A percentile compares a stretch with the other conserved stretches of the same genome.
These are phyloP conservation scores for Malania oleifera DNA, from an alignment of 164 flowering plant genomes.

Conservation along the genomic window DNA sequence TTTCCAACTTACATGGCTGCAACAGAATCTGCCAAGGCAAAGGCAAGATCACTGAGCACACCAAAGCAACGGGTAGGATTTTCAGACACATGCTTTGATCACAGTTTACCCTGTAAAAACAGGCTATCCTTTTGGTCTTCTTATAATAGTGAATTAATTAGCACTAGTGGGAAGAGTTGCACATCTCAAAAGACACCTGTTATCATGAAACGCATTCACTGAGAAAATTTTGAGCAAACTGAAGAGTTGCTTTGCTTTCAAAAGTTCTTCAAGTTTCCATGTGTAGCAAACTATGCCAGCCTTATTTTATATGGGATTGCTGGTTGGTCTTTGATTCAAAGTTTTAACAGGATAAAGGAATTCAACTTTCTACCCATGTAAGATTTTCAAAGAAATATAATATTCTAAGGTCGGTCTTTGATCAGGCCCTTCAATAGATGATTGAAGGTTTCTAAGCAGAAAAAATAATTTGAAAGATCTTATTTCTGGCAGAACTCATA, in stretches of 20 bases:
- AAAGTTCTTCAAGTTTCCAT: background rate
- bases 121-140: slow-evolving; percentile 38
- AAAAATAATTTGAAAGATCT: too few relatives aligned
- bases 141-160: slow-evolving; percentile 28
- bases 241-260: background rate
- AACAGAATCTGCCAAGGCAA: slow-evolving; percentile 72
- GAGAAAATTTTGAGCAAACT: slow-evolving; percentile 19
- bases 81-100: slow-evolving; percentile 30
- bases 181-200: slow-evolving; percentile 25
- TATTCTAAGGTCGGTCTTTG: too few relatives aligned
- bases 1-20: slow-evolving; percentile 76
- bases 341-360: too few relatives aligned
- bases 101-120: slow-evolving; percentile 26
- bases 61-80: slow-evolving; percentile 51
- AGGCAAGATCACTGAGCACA: slow-evolving; percentile 61
- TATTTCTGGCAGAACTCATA: too few relatives aligned
- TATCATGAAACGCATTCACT: slow-evolving; percentile 14
- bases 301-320: too few relatives aligned
- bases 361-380: too few relatives aligned
- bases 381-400: too few relatives aligned
- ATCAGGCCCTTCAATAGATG: too few relatives aligned
- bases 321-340: too few relatives aligned
- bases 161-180: slow-evolving; percentile 12
- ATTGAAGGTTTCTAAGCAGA: too few relatives aligned
- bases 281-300: too few relatives aligned